Percentiles rank a stretch among this genome's conserved stretches.
Conservation (phyloP, 768 basidiomycete genomes). For the Pisolithus orientalis region DNA sequence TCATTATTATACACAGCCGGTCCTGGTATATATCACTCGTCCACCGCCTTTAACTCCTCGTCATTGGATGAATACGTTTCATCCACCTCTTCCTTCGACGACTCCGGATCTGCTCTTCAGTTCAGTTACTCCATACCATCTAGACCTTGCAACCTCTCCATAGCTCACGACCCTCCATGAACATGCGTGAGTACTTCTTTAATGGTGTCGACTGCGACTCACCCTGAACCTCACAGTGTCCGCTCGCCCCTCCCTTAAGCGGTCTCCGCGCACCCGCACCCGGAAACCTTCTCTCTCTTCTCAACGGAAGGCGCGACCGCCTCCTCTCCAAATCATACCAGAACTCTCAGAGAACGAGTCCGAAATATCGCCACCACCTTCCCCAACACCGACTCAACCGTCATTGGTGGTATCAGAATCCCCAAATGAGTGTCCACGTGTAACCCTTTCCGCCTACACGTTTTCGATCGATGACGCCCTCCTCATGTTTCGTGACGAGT, state of each 20-base stretch:
- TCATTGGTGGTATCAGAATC: not conserved
- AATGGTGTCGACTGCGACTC: not conserved
- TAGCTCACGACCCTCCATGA: slow-evolving; percentile 16
- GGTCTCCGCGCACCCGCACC: slow-evolving; percentile 17
- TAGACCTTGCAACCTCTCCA: not conserved
- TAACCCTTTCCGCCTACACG: slow-evolving; percentile 25
- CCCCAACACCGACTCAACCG: slow-evolving; percentile 18
- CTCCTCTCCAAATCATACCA: slow-evolving; percentile 27
- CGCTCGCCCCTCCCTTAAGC: slow-evolving; percentile 19
- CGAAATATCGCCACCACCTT: slow-evolving; percentile 4
- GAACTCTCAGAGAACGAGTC: slow-evolving; percentile 19
- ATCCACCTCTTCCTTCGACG: slow-evolving; percentile 1
- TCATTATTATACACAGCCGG: slow-evolving; percentile 2
- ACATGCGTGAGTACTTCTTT: slow-evolving; percentile 9
- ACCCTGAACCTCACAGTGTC: slow-evolving; percentile 12
- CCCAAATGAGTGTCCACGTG: slow-evolving; percentile 10
- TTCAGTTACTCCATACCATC: not conserved
- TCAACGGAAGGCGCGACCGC: slow-evolving; percentile 16
- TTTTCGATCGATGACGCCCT: slow-evolving; percentile 27
- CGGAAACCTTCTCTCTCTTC: slow-evolving; percentile 14
- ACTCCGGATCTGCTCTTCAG: not conserved
- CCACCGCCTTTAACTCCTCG: not conserved
- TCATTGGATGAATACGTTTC: slow-evolving; percentile 1
- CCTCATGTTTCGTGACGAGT: slow-evolving; percentile 16
- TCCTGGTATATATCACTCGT: slow-evolving; percentile 15